Evolutionary conservation across 306 rosid species (phyloP).

Genomic region (Purshia tridentata): DNA sequence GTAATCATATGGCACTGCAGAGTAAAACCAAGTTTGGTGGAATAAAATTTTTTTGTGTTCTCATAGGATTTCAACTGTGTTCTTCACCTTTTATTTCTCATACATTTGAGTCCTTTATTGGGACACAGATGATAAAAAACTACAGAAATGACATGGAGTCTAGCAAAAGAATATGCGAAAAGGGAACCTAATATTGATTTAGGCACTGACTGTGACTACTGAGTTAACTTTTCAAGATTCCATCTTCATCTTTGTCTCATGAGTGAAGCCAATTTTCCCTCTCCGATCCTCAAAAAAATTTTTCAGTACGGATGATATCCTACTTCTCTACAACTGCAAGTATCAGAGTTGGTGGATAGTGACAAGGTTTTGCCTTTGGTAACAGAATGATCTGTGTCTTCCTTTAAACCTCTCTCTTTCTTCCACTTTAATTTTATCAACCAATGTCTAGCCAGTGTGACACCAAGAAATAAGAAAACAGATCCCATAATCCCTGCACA

Average conservation of each 20-base stretch:
- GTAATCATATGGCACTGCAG: not conserved
- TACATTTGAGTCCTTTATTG: too few species aligned
- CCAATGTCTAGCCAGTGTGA: constrained; percentile 46
- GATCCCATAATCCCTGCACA: constrained; percentile 55
- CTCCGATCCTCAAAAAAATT: not conserved
- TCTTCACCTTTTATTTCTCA: too few species aligned
- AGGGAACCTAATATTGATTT: too few species aligned
- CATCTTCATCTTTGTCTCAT: not conserved
- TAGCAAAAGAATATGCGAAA: not conserved
- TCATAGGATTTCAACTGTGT: too few species aligned
- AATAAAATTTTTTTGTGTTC: too few species aligned
- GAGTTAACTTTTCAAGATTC: not conserved
- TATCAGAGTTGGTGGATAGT: constrained; percentile 1
- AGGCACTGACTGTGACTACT: not conserved
- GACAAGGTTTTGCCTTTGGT: too few species aligned
- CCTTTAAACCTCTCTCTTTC: constrained; percentile 20
- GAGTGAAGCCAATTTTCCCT: not conserved
- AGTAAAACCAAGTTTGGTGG: not conserved
- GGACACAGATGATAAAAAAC: not conserved
- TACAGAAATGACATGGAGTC: not conserved
- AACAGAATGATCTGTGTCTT: too few species aligned
- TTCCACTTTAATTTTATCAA: constrained; percentile 49
- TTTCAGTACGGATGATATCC: constrained; percentile 22
- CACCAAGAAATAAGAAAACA: constrained; percentile 47
- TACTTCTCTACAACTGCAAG: not conserved